A percentile compares a stretch with the other conserved stretches of the same genome.
Conservation (phyloP, 305 asterid genomes). For the Petunia hybrid region DNA sequence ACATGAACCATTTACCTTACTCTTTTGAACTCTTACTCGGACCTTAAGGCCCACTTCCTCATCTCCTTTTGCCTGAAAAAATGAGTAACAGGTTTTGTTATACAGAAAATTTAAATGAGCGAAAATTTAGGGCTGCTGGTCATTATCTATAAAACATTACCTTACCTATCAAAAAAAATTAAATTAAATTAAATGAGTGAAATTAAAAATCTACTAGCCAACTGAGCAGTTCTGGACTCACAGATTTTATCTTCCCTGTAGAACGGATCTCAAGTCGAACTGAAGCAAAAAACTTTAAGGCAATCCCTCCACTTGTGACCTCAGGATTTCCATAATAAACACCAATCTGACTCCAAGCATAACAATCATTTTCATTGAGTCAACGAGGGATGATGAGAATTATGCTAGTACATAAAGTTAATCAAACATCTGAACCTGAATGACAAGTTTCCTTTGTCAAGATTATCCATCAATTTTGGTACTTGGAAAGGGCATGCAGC, state of each 20-base stretch:
- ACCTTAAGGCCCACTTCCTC: slow-evolving; percentile 95
- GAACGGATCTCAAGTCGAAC: slow-evolving; percentile 99
- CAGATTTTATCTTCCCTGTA: slow-evolving; percentile 97
- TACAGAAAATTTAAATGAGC: slow-evolving; percentile 28
- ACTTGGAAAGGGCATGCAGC: background rate
- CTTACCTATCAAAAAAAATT: no score
- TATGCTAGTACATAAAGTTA: slow-evolving; percentile 8
- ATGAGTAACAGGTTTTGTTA: slow-evolving; percentile 34
- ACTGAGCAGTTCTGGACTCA: slow-evolving; percentile 50
- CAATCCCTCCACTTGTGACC: slow-evolving; percentile 99
- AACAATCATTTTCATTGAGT: slow-evolving; percentile 32
- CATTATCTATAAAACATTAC: no score
- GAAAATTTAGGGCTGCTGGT: background rate
- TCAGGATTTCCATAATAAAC: slow-evolving; percentile 98
- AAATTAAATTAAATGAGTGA: slow-evolving; percentile 20
- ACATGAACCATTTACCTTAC: slow-evolving; percentile 62
- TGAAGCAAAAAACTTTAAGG: slow-evolving; percentile 96
- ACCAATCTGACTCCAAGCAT: slow-evolving; percentile 73
- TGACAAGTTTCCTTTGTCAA: background rate
- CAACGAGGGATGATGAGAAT: slow-evolving; percentile 24
- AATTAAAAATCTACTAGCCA: slow-evolving; percentile 22
- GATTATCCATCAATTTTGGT: slow-evolving; percentile 28
- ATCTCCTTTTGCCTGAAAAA: slow-evolving; percentile 82
- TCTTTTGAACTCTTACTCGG: slow-evolving; percentile 99
- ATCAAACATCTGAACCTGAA: background rate